These are phyloP conservation scores for Triticum urartu DNA, from an alignment of 176 grass and related monocot species.

Conservation along the genomic window DNA sequence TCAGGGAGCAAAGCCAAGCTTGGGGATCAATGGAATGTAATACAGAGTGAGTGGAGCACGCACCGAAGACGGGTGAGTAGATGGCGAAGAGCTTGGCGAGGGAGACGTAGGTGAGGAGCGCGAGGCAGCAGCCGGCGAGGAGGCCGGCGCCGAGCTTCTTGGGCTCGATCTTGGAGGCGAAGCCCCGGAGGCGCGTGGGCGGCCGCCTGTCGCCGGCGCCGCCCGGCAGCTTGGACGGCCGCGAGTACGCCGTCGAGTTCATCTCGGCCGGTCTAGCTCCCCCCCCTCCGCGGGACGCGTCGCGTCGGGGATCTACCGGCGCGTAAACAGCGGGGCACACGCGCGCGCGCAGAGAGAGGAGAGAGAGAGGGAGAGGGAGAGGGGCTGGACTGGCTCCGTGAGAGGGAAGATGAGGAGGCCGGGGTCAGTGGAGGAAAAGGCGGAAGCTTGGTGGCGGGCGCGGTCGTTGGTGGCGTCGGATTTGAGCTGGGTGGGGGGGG, in stretches of 20 bases:
- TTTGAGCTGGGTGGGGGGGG: background rate
- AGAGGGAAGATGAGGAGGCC: background rate
- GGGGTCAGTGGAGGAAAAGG: background rate
- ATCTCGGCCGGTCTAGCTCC: background rate
- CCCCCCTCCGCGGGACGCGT: background rate
- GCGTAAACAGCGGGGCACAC: too few relatives aligned
- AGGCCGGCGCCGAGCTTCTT: constrained; percentile 67
- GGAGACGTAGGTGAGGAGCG: constrained; percentile 23
- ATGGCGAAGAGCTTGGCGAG: constrained; percentile 67
- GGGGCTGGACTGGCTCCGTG: background rate
- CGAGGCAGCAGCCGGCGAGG: constrained; percentile 4
- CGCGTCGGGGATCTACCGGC: background rate
- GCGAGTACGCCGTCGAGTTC: constrained; percentile 51
- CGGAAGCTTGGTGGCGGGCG: background rate
- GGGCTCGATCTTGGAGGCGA: constrained; percentile 64
- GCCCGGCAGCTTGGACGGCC: constrained; percentile 41
- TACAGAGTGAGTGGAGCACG: background rate
- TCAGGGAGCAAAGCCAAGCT: background rate
- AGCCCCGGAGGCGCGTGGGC: constrained; percentile 36
- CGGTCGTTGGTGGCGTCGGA: background rate
- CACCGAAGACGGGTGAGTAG: constrained; percentile 72
- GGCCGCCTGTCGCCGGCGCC: constrained; percentile 22
- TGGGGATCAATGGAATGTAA: background rate
- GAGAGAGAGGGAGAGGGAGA: too few relatives aligned
- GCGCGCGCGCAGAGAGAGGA: too few relatives aligned